phyloP scores from a whole-genome alignment of 345 rosid genomes.

The Heritiera fomes region DNA sequence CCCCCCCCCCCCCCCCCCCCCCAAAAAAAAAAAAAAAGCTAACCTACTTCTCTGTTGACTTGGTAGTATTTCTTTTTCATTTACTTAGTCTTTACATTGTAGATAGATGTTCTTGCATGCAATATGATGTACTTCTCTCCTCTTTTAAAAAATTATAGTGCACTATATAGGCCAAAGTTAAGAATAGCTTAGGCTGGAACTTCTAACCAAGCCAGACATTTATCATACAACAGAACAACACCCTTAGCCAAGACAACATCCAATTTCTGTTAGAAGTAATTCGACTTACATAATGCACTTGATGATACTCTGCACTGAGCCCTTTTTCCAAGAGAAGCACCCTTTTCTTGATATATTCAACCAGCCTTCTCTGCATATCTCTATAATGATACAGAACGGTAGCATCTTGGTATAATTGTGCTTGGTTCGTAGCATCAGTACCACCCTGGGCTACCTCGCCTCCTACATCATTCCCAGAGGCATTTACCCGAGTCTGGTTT shows the following conservation, averaged over 20 bases:
- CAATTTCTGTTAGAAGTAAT: not conserved
- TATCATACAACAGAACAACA: conserved; percentile 7
- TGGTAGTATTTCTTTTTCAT: not conserved
- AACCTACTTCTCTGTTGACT: not conserved
- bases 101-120: not conserved
- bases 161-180: not conserved
- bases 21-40: not conserved
- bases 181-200: conserved; percentile 9
- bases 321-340: conserved; percentile 93
- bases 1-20: not conserved
- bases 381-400: conserved; percentile 61
- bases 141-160: not conserved
- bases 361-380: conserved; percentile 94
- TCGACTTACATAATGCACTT: conserved; percentile 61
- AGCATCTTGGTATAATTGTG: conserved; percentile 52
- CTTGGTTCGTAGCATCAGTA: conserved; percentile 46
- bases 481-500: conserved; percentile 51
- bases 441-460: conserved; percentile 53
- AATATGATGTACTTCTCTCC: not conserved
- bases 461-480: conserved; percentile 45
- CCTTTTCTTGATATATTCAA: conserved; percentile 95
- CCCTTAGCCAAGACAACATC: not conserved
- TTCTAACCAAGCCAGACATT: not conserved
- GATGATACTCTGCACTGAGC: conserved; percentile 70
- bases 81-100: too few relatives aligned